Evolutionary conservation across 495 filamentous ascomycete genomes (phyloP).

Genomic region (Paragyromitra xinjiangensis): DNA sequence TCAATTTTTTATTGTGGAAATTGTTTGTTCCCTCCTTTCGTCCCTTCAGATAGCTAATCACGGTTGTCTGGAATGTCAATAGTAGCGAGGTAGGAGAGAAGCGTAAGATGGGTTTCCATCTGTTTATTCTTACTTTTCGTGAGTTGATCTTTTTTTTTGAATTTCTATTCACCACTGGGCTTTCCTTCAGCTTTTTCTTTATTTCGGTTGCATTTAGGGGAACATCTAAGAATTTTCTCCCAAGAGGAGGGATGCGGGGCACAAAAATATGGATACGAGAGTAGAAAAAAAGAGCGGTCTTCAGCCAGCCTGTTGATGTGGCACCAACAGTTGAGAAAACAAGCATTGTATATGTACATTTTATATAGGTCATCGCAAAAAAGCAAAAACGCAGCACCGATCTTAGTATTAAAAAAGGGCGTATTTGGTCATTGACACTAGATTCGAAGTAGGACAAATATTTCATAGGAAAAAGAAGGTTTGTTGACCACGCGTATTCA

Average conservation of each 20-base stretch:
- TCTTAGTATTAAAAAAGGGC: neutral
- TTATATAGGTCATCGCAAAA: constrained; percentile 39
- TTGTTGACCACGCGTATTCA: constrained; percentile 44
- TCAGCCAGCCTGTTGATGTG: constrained; percentile 24
- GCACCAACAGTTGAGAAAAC: constrained; percentile 18
- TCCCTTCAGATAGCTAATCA: constrained; percentile 35
- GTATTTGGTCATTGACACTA: constrained; percentile 45
- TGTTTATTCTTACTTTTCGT: constrained; percentile 46
- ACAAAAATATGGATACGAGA: constrained; percentile 28
- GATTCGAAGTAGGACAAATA: neutral
- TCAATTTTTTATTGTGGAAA: constrained; percentile 30
- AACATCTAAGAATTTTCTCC: constrained; percentile 22
- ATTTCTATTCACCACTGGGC: constrained; percentile 22
- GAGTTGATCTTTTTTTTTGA: constrained; percentile 39
- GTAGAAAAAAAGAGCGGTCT: constrained; percentile 35
- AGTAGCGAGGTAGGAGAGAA: constrained; percentile 23
- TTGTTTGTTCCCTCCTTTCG: constrained; percentile 29
- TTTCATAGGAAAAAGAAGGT: neutral
- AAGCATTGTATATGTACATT: constrained; percentile 49
- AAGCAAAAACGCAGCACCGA: constrained; percentile 26
- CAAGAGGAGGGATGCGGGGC: neutral
- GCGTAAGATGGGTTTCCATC: constrained; percentile 30
- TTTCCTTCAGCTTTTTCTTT: constrained; percentile 37
- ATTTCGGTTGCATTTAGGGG: constrained; percentile 42
- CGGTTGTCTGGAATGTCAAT: constrained; percentile 29